These are phyloP conservation scores for Colletotrichum tropicicola DNA, from an alignment of 2,329 filamentous ascomycete species.

Conservation along the genomic window DNA sequence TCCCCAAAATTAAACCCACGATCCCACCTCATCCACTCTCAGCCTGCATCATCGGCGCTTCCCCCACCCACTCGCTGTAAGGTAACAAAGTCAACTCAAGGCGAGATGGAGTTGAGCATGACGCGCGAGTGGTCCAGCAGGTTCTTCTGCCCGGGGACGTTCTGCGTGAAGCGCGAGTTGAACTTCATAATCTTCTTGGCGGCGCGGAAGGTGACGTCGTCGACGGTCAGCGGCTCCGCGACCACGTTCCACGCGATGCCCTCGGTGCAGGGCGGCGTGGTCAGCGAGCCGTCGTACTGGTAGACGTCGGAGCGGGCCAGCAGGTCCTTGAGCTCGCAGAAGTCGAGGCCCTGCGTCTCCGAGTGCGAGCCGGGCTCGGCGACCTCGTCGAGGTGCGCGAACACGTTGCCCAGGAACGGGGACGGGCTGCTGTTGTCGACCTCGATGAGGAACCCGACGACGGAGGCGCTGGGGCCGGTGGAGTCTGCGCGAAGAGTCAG, in stretches of 20 bases:
- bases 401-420: slow-evolving; percentile 46
- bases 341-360: slow-evolving; percentile 49
- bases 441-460: slow-evolving; percentile 49
- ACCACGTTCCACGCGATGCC: slow-evolving; percentile 63
- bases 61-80: no score
- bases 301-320: slow-evolving; percentile 50
- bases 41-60: background rate
- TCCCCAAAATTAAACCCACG: no score
- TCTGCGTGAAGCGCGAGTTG: slow-evolving; percentile 65
- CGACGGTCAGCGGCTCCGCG: slow-evolving; percentile 55
- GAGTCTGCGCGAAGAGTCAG: background rate
- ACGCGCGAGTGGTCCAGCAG: slow-evolving; percentile 39
- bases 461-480: slow-evolving; percentile 42
- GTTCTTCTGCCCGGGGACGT: slow-evolving; percentile 53
- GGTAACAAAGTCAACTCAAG: no score
- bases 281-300: slow-evolving; percentile 67
- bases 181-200: slow-evolving; percentile 64
- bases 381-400: slow-evolving; percentile 48
- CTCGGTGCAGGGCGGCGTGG: slow-evolving; percentile 70
- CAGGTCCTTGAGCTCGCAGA: slow-evolving; percentile 47
- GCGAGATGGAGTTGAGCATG: slow-evolving; percentile 9
- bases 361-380: slow-evolving; percentile 46
- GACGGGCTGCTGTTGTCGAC: slow-evolving; percentile 32
- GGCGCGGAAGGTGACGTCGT: slow-evolving; percentile 57
- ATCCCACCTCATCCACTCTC: background rate